A percentile compares a stretch with the other conserved stretches of the same genome.
Evolutionary conservation across 371 early-diverging fungal species (phyloP).

Genomic region (Batrachochytrium dendrobatidis): DNA sequence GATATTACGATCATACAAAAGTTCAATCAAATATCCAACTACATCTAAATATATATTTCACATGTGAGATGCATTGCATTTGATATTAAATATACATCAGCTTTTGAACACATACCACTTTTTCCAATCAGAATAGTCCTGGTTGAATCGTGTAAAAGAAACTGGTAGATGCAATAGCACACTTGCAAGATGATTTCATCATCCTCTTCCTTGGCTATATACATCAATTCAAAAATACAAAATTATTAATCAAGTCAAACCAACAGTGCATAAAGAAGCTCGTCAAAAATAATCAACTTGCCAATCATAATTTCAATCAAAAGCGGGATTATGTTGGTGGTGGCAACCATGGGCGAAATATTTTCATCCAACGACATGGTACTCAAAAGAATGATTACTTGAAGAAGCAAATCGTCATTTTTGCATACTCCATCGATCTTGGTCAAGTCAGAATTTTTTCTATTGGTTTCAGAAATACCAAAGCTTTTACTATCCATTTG

Average conservation of each 20-base stretch:
- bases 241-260: background rate
- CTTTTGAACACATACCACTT: conserved; percentile 26
- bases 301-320: conserved; percentile 42
- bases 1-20: conserved; percentile 45
- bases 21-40: conserved; percentile 42
- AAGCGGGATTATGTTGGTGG: conserved; percentile 22
- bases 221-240: conserved; percentile 2
- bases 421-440: conserved; percentile 14
- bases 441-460: background rate
- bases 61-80: background rate
- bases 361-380: conserved; percentile 40
- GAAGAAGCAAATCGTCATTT: conserved; percentile 43
- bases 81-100: background rate
- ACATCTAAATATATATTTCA: conserved; percentile 25
- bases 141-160: conserved; percentile 34
- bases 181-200: conserved; percentile 51
- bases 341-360: conserved; percentile 31
- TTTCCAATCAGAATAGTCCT: conserved; percentile 25
- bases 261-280: background rate
- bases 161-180: conserved; percentile 39
- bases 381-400: conserved; percentile 35
- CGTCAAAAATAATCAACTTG: conserved; percentile 6
- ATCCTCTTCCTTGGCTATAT: conserved; percentile 45
- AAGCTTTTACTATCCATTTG: conserved; percentile 4
- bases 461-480: background rate